Base-by-base conservation (phyloP, 768 basidiomycete genomes). In the Hydnum rufescens region DNA sequence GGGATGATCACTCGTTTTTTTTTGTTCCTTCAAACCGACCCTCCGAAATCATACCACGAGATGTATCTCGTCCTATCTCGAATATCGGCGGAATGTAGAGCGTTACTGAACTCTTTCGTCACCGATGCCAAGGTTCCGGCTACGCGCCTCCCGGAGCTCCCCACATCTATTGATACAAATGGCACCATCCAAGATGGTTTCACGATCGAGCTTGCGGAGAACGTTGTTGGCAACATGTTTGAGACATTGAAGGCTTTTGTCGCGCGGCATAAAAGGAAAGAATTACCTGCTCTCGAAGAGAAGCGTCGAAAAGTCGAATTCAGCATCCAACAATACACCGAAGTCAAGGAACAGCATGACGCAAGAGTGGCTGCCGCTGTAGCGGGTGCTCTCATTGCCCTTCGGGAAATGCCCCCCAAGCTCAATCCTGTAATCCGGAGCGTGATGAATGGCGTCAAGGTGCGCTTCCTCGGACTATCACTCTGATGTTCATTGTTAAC, bases 381-480 rank as follows among this genome's bases (percentile, higher is more conserved):
- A 60, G 88, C 92, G 4, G 82, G 86, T 1, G 88, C 92, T 0
- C 82, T 90, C 57, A 81, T 99, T 8, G 82, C 89, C 4, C 77
- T 96, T 57, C 73, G 75, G 61, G 77, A 77, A 31, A 78, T 87
- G 6, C 93, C 95, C 0, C 78, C 88, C 55, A 96, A 95, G 67
- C 80, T 97, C 56, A 93, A 87, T 59, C 92, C 95, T 0, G 78
- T 99, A 47, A 89, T 99, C 42, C 90, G 92, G 64, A 88, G 86
- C 23, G 80, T 97, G 53, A 97, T 96, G 84, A 93, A 89, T 53
- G 87, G 90, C 23, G 81, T 97, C 70, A 97, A 95, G 77, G 92
- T 87, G 51, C 42, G n/a, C 18, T 42, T 36, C 36, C 30, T 30
- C 13, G 2, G 22, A 5, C 3, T 54, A 22, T 53, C 31, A 18